These are phyloP conservation scores for Ocimum tenuiflorum DNA, from an alignment of 257 asterid genomes.

Conservation along the genomic window DNA sequence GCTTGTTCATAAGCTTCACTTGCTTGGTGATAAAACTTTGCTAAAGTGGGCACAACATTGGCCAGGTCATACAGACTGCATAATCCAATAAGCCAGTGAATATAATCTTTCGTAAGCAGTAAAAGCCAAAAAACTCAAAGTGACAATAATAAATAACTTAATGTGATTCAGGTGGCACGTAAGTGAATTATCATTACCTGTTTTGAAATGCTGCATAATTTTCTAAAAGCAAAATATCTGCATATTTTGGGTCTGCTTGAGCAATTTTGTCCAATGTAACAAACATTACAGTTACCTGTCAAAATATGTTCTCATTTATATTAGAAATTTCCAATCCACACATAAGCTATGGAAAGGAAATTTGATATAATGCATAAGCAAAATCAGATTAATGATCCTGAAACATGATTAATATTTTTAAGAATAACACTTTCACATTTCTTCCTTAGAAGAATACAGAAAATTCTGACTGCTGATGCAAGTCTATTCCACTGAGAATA, in stretches of 20 bases:
- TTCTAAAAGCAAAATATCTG: conserved; percentile 87
- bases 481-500: not conserved
- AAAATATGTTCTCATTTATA: conserved; percentile 29
- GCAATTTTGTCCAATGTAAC: conserved; percentile 91
- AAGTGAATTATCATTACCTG: conserved; percentile 43
- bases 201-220: conserved; percentile 98
- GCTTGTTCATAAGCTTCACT: conserved; percentile 97
- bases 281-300: conserved; percentile 96
- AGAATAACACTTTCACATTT: not conserved
- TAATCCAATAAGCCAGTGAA: conserved; percentile 28
- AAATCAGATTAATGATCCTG: too few species aligned
- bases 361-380: too few species aligned
- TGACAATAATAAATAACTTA: not conserved
- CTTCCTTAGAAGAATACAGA: not conserved
- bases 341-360: conserved; percentile 4
- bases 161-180: not conserved
- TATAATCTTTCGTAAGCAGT: conserved; percentile 8
- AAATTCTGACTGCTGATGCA: not conserved
- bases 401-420: not conserved
- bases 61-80: conserved; percentile 98
- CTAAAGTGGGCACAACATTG: conserved; percentile 88
- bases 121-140: not conserved
- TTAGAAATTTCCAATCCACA: conserved; percentile 10
- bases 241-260: conserved; percentile 78
- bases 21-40: conserved; percentile 97